Evolutionary conservation across 805 yeast genomes (phyloP).

Genomic region (Millerozyma acaciae): DNA sequence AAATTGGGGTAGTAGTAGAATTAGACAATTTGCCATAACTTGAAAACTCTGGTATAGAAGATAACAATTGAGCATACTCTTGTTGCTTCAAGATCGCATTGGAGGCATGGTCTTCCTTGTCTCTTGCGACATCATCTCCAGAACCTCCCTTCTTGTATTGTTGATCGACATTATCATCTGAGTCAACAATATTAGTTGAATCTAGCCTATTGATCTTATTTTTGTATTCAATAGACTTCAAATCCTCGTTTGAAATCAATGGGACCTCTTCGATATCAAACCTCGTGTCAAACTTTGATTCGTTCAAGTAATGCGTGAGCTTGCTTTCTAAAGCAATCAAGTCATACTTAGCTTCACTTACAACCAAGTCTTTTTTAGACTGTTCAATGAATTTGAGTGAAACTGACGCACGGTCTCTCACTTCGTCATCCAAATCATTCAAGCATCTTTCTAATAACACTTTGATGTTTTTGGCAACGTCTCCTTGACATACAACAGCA

Average conservation of each 20-base stretch:
- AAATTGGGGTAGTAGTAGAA: conserved; percentile 54
- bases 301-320: conserved; percentile 66
- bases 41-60: conserved; percentile 67
- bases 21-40: conserved; percentile 72
- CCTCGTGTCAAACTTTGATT: conserved; percentile 46
- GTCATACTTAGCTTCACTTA: conserved; percentile 67
- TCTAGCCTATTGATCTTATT: conserved; percentile 44
- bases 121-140: conserved; percentile 10
- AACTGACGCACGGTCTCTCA: conserved; percentile 93
- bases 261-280: conserved; percentile 75
- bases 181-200: conserved; percentile 14
- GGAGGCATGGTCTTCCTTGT: conserved; percentile 15
- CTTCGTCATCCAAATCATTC: conserved; percentile 91
- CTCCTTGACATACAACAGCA: conserved; percentile 70
- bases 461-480: conserved; percentile 63
- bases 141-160: conserved; percentile 18
- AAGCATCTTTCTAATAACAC: conserved; percentile 79
- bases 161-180: conserved; percentile 10
- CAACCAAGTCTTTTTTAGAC: conserved; percentile 45
- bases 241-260: conserved; percentile 61
- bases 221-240: conserved; percentile 59
- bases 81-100: conserved; percentile 46
- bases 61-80: conserved; percentile 65
- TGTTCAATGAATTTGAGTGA: conserved; percentile 61
- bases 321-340: conserved; percentile 74